Conservation (phyloP, 2,329 filamentous ascomycete genomes). For the Diaporthe destruens region DNA sequence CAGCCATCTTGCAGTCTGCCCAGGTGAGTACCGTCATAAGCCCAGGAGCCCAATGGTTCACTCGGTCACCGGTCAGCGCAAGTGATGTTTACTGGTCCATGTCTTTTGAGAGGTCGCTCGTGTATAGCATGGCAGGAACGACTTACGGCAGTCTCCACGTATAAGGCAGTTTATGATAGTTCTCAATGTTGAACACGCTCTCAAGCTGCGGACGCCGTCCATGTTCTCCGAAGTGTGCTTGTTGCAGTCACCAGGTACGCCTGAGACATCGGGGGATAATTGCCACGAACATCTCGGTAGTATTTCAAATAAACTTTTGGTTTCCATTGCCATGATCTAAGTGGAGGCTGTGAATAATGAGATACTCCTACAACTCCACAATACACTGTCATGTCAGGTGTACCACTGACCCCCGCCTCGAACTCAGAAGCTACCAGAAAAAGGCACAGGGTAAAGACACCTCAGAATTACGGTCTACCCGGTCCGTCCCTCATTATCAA, state of each 20-base stretch:
- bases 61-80: not conserved
- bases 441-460: constrained; percentile 17
- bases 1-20: not conserved
- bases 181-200: not conserved
- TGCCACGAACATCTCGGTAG: not conserved
- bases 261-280: not conserved
- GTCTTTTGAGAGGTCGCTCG: not conserved
- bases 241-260: not conserved
- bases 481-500: constrained; percentile 23
- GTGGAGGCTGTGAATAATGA: constrained; percentile 30
- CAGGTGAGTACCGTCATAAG: not conserved
- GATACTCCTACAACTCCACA: constrained; percentile 42
- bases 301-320: constrained; percentile 37
- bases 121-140: not conserved
- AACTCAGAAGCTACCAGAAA: constrained; percentile 29
- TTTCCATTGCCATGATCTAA: constrained; percentile 41
- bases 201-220: not conserved
- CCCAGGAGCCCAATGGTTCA: not conserved
- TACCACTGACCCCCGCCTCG: constrained; percentile 37
- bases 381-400: constrained; percentile 31
- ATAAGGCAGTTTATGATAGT: not conserved
- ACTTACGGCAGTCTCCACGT: not conserved
- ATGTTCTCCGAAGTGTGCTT: not conserved
- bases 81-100: not conserved
- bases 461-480: constrained; percentile 20